Evolutionary conservation across 2,329 filamentous ascomycete genomes (phyloP), one percentile per base, ranked within the genome.

Genomic region (Pseudogymnoascus pannorum): DNA sequence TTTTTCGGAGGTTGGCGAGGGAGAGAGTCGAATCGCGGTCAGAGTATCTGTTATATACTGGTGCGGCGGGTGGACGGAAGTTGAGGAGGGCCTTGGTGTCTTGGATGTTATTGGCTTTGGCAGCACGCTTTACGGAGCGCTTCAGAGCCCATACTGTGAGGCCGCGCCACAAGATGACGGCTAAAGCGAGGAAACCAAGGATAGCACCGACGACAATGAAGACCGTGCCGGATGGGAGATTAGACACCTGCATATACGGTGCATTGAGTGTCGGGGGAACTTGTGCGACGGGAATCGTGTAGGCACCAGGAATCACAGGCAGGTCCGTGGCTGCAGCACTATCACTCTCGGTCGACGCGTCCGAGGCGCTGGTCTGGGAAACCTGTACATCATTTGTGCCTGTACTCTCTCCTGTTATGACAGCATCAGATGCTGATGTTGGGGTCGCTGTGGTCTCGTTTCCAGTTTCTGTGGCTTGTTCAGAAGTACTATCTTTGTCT

Each of bases 131-230:
- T 62, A 97, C 92, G 35, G 89, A 94, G 63, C 93, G 89, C 75
- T 97, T 93, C 62, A 99, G 84, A 42, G 93, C 88, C 82, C 91
- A 96, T 63, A 90, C 92, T 63, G 97, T 86, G 61, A 97, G 82
- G 58, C 82, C 87, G 64, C 93, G 90, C 94, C 94, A 99, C 62
- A 88, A 80, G 11, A 99, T 80, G 48, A 97, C 84, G n/a, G 86
- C 86, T 7, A 91, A 78, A 9, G 86, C 91, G 65, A 97, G 84
- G 66, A 92, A 87, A 14, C 91, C 94, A 5, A 99, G 83, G 26
- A 91, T 87, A 24, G 92, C 89, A 51, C 94, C 94, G 1, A 97
- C 94, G 20, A 87, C 88, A 69, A 99, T 99, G 77, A 99, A 99
- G 63, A 99, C 88, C 3, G 93, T 97, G 60, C 94, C 94, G 70